phyloP scores from a whole-genome alignment of 768 basidiomycete genomes.

The Mycena olivaceomarginata region DNA sequence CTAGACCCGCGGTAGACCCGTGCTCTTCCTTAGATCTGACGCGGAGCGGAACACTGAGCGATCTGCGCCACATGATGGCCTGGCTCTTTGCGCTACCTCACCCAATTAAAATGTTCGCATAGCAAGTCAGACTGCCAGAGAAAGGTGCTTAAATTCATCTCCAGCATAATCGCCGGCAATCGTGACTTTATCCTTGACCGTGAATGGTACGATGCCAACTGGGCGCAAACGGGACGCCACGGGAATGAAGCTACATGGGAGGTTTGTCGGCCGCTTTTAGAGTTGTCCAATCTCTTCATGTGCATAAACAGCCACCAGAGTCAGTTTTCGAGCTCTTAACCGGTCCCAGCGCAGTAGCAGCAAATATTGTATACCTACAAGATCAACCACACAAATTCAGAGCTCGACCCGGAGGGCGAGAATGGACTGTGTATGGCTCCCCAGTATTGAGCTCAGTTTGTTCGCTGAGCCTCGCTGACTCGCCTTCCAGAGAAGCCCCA shows the following conservation, averaged over 20 bases:
- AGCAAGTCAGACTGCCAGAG: not conserved
- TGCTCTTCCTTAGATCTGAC: too few relatives aligned
- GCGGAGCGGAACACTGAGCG: slow-evolving; percentile 64
- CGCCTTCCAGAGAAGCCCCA: slow-evolving; percentile 60
- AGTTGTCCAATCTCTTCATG: slow-evolving; percentile 21
- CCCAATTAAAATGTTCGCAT: slow-evolving; percentile 33
- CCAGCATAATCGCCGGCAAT: slow-evolving; percentile 81
- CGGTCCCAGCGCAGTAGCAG: slow-evolving; percentile 55
- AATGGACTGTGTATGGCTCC: slow-evolving; percentile 81
- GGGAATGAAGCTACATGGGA: not conserved
- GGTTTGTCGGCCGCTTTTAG: not conserved
- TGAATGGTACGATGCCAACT: slow-evolving; percentile 63
- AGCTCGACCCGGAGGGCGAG: slow-evolving; percentile 58
- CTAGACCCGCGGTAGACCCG: too few relatives aligned
- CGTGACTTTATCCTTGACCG: slow-evolving; percentile 73
- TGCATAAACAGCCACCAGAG: slow-evolving; percentile 21
- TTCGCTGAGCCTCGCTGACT: not conserved
- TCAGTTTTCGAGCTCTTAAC: slow-evolving; percentile 57
- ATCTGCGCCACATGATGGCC: slow-evolving; percentile 70
- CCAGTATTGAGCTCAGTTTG: slow-evolving; percentile 65
- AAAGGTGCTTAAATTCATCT: slow-evolving; percentile 53
- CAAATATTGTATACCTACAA: slow-evolving; percentile 76
- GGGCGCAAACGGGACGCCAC: slow-evolving; percentile 10
- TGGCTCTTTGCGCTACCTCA: slow-evolving; percentile 71
- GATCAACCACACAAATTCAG: slow-evolving; percentile 65